Percentiles rank a stretch among this genome's conserved stretches.
Evolutionary conservation across 805 yeast genomes (phyloP).

Genomic region (Lachancea thermotolerans): DNA sequence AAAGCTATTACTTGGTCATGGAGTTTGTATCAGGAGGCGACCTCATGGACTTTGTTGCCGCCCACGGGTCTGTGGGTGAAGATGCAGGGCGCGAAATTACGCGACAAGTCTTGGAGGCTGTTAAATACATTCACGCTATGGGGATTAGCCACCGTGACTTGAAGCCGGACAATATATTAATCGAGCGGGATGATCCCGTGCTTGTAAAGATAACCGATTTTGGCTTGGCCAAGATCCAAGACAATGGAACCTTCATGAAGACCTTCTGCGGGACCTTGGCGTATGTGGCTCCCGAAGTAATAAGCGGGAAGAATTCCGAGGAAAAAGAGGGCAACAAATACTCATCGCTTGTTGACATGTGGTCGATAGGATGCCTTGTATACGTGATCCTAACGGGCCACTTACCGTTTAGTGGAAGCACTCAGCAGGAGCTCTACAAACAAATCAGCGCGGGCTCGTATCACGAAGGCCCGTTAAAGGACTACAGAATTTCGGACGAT

Average conservation of each 20-base stretch:
- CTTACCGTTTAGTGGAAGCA: slow-evolving; percentile 88
- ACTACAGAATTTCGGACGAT: slow-evolving; percentile 54
- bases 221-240: slow-evolving; percentile 89
- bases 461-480: slow-evolving; percentile 67
- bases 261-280: slow-evolving; percentile 98
- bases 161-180: slow-evolving; percentile 91
- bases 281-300: slow-evolving; percentile 93
- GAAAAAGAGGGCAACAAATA: slow-evolving; percentile 36
- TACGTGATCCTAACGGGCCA: slow-evolving; percentile 90
- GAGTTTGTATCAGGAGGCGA: slow-evolving; percentile 97
- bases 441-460: slow-evolving; percentile 74
- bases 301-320: slow-evolving; percentile 35
- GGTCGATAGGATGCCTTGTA: slow-evolving; percentile 94
- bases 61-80: slow-evolving; percentile 87
- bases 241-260: slow-evolving; percentile 77
- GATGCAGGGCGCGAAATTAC: slow-evolving; percentile 83
- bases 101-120: slow-evolving; percentile 75
- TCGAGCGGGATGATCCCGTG: slow-evolving; percentile 87
- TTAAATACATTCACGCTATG: slow-evolving; percentile 76
- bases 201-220: slow-evolving; percentile 91
- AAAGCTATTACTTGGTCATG: slow-evolving; percentile 83
- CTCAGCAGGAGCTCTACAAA: slow-evolving; percentile 77
- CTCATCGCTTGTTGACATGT: slow-evolving; percentile 87
- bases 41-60: slow-evolving; percentile 93
- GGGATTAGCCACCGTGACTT: slow-evolving; percentile 96